These are phyloP conservation scores for Mycena sanguinolenta DNA, from an alignment of 768 basidiomycete genomes.

Conservation along the genomic window DNA sequence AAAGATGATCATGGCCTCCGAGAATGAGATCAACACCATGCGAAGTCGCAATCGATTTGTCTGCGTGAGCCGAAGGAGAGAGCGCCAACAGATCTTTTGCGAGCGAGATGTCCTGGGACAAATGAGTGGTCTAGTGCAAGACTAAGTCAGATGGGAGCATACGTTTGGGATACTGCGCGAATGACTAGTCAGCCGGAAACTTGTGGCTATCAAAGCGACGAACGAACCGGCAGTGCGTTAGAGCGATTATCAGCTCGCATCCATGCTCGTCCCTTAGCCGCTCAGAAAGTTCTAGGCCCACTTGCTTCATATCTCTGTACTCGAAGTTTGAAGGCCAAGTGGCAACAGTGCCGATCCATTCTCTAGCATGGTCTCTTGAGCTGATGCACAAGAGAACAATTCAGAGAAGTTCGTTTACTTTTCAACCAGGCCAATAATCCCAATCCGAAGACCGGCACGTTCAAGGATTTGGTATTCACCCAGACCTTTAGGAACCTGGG, in stretches of 20 bases:
- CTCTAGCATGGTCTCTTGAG: constrained; percentile 56
- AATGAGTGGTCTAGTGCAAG: background rate
- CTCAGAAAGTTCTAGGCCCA: constrained; percentile 79
- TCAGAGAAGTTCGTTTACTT: constrained; percentile 58
- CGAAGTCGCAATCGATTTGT: constrained; percentile 54
- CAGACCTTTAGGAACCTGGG: constrained; percentile 70
- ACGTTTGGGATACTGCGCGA: constrained; percentile 65
- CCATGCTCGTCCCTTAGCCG: constrained; percentile 76
- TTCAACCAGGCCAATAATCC: constrained; percentile 90
- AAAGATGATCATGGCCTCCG: constrained; percentile 92
- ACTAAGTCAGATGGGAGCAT: constrained; percentile 20
- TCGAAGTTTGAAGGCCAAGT: constrained; percentile 88
- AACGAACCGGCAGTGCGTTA: constrained; percentile 84
- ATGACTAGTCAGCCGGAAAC: constrained; percentile 12
- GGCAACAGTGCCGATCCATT: constrained; percentile 90
- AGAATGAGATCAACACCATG: constrained; percentile 90
- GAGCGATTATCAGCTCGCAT: constrained; percentile 87
- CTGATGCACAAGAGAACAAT: no score
- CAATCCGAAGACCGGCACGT: constrained; percentile 76
- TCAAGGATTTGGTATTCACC: constrained; percentile 77
- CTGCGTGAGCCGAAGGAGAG: constrained; percentile 66
- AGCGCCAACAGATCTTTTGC: constrained; percentile 76
- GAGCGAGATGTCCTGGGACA: constrained; percentile 72
- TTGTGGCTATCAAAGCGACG: background rate
- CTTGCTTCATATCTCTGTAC: constrained; percentile 81